Evolutionary conservation across 768 basidiomycete species (phyloP), one percentile per base, ranked within the genome.

Genomic region (Cytidiella melzeri): DNA sequence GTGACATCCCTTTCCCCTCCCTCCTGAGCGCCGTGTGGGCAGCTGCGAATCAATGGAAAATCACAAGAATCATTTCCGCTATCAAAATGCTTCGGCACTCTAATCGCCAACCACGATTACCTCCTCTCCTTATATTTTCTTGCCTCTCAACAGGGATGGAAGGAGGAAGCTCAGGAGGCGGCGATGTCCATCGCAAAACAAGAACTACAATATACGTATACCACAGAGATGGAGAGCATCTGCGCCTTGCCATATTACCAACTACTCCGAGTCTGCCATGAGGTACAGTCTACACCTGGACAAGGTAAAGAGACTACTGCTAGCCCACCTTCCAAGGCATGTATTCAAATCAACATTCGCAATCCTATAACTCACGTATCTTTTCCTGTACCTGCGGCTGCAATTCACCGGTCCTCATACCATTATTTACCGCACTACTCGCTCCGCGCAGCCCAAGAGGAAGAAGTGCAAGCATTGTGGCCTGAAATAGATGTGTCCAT

Each of bases 221-320:
- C 41, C 18, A 41, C 47, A n/a, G 47, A 48, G 38, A 53, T 53
- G 52, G 52, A 53, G 39, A 24, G 44, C 19, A 47, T 48, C 15
- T 25, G 47, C 20, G 52, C 52, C 6, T 13, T 39, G 5, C 41
- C 41, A 13, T 53, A 53, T 42, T 28, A 36, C 21, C 38, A 40
- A 12, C n/a, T 53, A 7, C 41, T 53, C 9, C 43, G 36, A 11
- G 43, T 43, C 36, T 34, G 48, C 37, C 41, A 44, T 34, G 45
- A 41, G 19, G n/a, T n/a, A n/a, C n/a, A n/a, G n/a, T n/a, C n/a
- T n/a, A n/a, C n/a, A n/a, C n/a, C n/a, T n/a, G n/a, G n/a, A n/a
- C n/a, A n/a, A n/a, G n/a, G n/a, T n/a, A n/a, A n/a, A n/a, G n/a
- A n/a, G n/a, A n/a, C n/a, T n/a, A n/a, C n/a, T n/a, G n/a, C n/a